Evolutionary conservation across 768 basidiomycete species (phyloP).

Genomic region (Nevesoporus exiguus): DNA sequence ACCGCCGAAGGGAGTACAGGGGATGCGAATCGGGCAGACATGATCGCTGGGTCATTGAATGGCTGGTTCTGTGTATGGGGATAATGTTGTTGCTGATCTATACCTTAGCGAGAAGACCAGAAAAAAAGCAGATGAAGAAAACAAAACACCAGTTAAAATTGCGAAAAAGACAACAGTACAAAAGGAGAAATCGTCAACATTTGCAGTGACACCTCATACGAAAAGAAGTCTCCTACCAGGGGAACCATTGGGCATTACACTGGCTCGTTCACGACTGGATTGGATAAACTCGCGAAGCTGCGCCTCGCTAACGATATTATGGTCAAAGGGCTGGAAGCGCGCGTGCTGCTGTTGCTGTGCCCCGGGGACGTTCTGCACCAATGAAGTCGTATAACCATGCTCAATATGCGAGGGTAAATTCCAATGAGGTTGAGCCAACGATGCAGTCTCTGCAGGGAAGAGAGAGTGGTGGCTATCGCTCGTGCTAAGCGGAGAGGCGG

Average conservation of each 20-base stretch:
- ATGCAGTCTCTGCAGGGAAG: conserved; percentile 39
- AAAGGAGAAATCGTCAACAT: conserved; percentile 34
- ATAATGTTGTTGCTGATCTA: conserved; percentile 37
- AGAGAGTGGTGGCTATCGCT: conserved; percentile 49
- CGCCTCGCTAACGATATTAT: conserved; percentile 59
- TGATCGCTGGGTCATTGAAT: conserved; percentile 76
- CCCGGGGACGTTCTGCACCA: conserved; percentile 45
- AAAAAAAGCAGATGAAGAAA: conserved; percentile 12
- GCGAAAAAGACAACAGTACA: conserved; percentile 24
- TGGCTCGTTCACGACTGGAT: conserved; percentile 59
- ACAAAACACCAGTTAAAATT: conserved; percentile 22
- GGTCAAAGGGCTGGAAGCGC: conserved; percentile 58
- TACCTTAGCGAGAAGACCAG: conserved; percentile 14
- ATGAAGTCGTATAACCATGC: conserved; percentile 43
- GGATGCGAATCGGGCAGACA: conserved; percentile 66
- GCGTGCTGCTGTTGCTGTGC: conserved; percentile 26
- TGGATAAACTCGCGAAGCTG: conserved; percentile 76
- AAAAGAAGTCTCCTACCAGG: conserved; percentile 50
- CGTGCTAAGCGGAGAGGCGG: conserved; percentile 51
- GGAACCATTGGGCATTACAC: conserved; percentile 30
- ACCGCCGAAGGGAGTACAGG: conserved; percentile 28
- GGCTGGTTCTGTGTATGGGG: conserved; percentile 39
- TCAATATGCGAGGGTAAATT: conserved; percentile 39
- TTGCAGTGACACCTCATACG: conserved; percentile 32
- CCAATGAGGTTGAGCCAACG: conserved; percentile 45